phyloP scores from a whole-genome alignment of 441 rosid species.

The Syzygium syzygioides region DNA sequence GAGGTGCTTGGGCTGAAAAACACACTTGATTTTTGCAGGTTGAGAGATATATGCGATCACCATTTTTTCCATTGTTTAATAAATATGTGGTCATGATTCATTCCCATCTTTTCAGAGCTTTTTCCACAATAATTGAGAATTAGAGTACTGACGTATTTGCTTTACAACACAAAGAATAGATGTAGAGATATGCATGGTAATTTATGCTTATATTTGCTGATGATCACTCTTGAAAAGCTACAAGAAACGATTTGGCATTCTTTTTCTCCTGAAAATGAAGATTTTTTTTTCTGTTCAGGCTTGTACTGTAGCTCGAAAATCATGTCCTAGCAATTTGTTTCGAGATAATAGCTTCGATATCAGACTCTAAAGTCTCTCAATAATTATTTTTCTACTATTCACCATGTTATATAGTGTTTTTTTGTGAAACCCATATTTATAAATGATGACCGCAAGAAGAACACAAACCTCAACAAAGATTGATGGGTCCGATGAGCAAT shows the following conservation, averaged over 20 bases:
- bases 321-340: too few species aligned
- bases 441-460: neutral
- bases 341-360: neutral
- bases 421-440: neutral
- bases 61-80: neutral
- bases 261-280: neutral
- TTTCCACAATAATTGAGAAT: neutral
- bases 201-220: neutral
- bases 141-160: neutral
- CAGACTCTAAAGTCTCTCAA: neutral
- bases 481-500: neutral
- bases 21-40: neutral
- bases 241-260: neutral
- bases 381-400: neutral
- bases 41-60: neutral
- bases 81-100: neutral
- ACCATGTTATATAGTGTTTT: neutral
- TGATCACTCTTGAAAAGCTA: neutral
- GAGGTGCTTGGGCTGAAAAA: neutral
- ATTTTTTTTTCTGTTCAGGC: neutral
- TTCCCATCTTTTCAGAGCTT: neutral
- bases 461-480: neutral
- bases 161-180: neutral
- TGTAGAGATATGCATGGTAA: neutral
- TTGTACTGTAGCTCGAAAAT: neutral